A percentile compares a stretch with the other conserved stretches of the same genome.
Conservation (phyloP, 1,284 basidiomycete species). For the Pyrrhoderma noxium region DNA sequence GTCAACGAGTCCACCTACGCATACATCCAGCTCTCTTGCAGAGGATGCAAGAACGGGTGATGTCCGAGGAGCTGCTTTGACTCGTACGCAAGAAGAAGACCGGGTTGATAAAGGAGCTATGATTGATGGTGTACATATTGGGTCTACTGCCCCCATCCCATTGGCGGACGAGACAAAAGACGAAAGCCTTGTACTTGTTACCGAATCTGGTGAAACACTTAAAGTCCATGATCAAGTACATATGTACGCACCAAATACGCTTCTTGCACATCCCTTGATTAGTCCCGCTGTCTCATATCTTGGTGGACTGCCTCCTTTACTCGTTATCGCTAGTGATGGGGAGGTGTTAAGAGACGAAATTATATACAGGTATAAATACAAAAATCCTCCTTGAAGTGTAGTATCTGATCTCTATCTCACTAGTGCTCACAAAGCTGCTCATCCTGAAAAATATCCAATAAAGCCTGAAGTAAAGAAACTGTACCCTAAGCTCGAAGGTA, state of each 20-base stretch:
- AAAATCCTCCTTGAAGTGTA: neutral
- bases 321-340: conserved; percentile 82
- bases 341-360: conserved; percentile 93
- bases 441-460: conserved; percentile 71
- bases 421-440: conserved; percentile 89
- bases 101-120: neutral
- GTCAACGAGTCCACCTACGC: neutral
- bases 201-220: conserved; percentile 43
- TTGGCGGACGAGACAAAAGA: conserved; percentile 25
- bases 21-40: neutral
- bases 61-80: conserved; percentile 10
- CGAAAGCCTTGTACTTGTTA: conserved; percentile 39
- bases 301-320: conserved; percentile 84
- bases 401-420: neutral
- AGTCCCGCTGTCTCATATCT: conserved; percentile 81
- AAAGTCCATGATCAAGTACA: conserved; percentile 73
- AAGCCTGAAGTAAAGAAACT: conserved; percentile 51
- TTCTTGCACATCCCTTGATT: conserved; percentile 80
- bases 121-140: conserved; percentile 25
- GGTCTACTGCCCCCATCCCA: conserved; percentile 40
- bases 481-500: conserved; percentile 60
- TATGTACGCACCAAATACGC: conserved; percentile 81
- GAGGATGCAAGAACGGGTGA: conserved; percentile 12
- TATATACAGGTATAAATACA: conserved; percentile 65
- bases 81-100: neutral